Evolutionary conservation across 2,329 filamentous ascomycete genomes (phyloP).

Genomic region (Neofusicoccum umdonicola): DNA sequence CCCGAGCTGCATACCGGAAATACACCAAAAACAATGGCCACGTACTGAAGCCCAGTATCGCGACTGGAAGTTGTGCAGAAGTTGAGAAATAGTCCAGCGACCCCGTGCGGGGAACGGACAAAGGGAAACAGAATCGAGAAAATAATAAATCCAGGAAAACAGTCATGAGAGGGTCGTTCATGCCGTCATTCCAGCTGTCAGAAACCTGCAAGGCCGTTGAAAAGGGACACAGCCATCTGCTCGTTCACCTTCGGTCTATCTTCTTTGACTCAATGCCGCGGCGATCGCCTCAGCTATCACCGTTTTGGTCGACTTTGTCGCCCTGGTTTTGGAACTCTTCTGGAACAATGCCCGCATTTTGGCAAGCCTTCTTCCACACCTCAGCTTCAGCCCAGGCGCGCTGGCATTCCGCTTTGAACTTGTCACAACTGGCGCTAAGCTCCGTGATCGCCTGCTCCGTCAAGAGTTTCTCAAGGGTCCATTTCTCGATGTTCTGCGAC

Average conservation of each 20-base stretch:
- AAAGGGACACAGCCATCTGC: background rate
- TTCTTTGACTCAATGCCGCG: background rate
- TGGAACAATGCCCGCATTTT: constrained; percentile 39
- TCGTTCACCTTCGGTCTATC: background rate
- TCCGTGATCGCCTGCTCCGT: constrained; percentile 88
- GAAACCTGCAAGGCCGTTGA: background rate
- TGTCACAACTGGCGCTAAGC: constrained; percentile 81
- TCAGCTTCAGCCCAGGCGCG: constrained; percentile 74
- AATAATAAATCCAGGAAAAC: background rate
- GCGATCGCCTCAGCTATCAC: constrained; percentile 27
- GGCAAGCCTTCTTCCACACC: constrained; percentile 64
- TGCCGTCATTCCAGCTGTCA: constrained; percentile 4
- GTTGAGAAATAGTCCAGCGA: background rate
- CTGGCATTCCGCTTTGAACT: constrained; percentile 77
- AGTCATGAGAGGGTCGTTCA: constrained; percentile 15
- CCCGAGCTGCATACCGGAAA: background rate
- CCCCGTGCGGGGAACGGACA: background rate
- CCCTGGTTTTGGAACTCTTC: constrained; percentile 41
- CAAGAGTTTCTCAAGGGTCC: constrained; percentile 85
- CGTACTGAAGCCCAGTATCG: background rate
- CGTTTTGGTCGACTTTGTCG: constrained; percentile 37
- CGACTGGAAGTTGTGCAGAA: background rate
- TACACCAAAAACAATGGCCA: constrained; percentile 4
- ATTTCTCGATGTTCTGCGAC: constrained; percentile 89
- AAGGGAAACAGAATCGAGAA: background rate